Conservation (phyloP, 805 yeast species). For the Wickerhamia fluorescens region DNA sequence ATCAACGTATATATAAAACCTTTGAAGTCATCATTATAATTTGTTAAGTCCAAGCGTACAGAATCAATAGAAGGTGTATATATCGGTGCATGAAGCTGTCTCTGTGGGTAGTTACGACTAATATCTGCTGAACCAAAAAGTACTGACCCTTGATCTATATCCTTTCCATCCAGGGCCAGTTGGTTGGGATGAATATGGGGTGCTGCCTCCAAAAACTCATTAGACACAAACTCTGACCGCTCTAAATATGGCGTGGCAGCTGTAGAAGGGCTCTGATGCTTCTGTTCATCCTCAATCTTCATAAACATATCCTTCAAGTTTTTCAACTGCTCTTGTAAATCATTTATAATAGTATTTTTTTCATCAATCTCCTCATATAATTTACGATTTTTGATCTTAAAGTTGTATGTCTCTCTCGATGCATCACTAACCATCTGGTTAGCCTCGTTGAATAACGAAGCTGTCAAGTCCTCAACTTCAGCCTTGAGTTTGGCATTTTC, state of each 20-base stretch:
- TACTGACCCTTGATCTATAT: neutral
- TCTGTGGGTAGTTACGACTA: constrained; percentile 6
- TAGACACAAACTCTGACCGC: constrained; percentile 1
- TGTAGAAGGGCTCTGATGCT: constrained; percentile 4
- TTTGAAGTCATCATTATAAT: constrained; percentile 38
- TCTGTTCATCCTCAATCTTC: constrained; percentile 41
- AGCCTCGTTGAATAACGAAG: constrained; percentile 75
- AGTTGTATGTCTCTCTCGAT: constrained; percentile 54
- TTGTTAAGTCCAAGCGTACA: constrained; percentile 38
- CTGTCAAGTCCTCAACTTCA: constrained; percentile 77
- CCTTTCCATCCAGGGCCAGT: neutral
- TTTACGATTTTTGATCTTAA: constrained; percentile 51
- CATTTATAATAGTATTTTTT: constrained; percentile 58
- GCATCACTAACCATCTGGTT: constrained; percentile 80
- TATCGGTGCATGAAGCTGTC: constrained; percentile 16
- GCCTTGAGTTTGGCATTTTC: constrained; percentile 55
- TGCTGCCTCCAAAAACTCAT: neutral
- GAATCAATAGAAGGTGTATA: constrained; percentile 31
- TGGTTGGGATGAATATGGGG: neutral
- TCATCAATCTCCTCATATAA: constrained; percentile 51
- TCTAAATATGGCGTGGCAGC: constrained; percentile 5
- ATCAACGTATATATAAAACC: constrained; percentile 29
- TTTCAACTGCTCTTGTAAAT: constrained; percentile 58
- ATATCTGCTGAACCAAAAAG: neutral
- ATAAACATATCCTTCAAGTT: constrained; percentile 57